Percentiles rank a stretch among this genome's conserved stretches.
These are phyloP conservation scores for Monosporozyma aerobia DNA, from an alignment of 805 yeast species.

Conservation along the genomic window DNA sequence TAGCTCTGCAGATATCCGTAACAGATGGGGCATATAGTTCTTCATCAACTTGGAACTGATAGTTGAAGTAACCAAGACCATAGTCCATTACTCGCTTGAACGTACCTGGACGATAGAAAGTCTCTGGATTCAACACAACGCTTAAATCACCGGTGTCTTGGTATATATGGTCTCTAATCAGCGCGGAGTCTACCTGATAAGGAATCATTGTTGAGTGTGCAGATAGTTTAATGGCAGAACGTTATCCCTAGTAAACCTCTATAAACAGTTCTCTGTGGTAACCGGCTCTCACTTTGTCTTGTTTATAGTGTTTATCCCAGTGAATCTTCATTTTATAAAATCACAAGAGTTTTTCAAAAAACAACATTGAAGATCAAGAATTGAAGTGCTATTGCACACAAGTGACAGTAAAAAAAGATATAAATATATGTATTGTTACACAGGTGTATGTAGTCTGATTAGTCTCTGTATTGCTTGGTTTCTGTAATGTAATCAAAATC, in stretches of 20 bases:
- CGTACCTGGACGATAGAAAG: conserved; percentile 26
- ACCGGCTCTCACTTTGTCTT: too few relatives aligned
- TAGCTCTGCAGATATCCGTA: conserved; percentile 14
- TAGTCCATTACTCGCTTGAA: conserved; percentile 21
- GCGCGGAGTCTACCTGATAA: conserved; percentile 29
- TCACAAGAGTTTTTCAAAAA: too few relatives aligned
- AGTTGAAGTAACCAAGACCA: conserved; percentile 31
- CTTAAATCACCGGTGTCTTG: conserved; percentile 27
- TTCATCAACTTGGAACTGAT: conserved; percentile 16
- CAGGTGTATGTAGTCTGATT: not conserved
- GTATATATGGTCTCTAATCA: conserved; percentile 31
- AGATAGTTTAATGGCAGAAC: not conserved
- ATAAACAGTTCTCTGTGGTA: too few relatives aligned
- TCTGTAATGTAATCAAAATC: conserved; percentile 29
- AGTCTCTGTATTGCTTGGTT: conserved; percentile 1
- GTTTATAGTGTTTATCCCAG: too few relatives aligned
- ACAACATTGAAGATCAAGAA: too few relatives aligned
- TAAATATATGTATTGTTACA: not conserved
- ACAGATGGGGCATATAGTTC: conserved; percentile 18
- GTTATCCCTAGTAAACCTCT: too few relatives aligned
- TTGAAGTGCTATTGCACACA: too few relatives aligned
- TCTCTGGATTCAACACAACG: conserved; percentile 20
- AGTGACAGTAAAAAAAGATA: not conserved
- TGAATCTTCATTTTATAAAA: too few relatives aligned
- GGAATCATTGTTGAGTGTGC: conserved; percentile 24